phyloP scores from a whole-genome alignment of 441 rosid species.

The Croton laevigatus region DNA sequence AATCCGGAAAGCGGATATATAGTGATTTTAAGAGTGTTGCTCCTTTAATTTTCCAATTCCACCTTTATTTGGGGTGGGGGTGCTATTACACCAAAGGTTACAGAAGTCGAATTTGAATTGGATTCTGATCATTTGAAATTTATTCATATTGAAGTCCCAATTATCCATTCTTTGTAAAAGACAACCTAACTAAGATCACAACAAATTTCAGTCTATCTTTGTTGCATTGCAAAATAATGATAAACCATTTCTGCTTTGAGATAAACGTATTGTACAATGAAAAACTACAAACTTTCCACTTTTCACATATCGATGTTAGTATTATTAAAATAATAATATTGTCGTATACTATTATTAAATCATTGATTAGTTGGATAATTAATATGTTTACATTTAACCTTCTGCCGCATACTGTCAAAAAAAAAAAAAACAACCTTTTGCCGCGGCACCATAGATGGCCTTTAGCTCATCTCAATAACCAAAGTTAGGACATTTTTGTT shows the following conservation, averaged over 20 bases:
- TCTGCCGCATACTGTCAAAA: background rate
- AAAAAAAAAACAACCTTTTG: background rate
- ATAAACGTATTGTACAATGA: background rate
- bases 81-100: no score
- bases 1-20: no score
- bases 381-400: background rate
- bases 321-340: background rate
- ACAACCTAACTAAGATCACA: no score
- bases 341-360: background rate
- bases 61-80: no score
- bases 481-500: background rate
- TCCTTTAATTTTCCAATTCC: no score
- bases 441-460: background rate
- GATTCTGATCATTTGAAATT: no score
- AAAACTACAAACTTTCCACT: constrained; percentile 2
- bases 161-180: no score
- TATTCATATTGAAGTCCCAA: no score
- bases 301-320: background rate
- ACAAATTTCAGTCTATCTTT: no score
- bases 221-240: no score
- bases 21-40: no score
- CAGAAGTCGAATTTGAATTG: no score
- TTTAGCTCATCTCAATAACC: background rate
- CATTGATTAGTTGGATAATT: background rate
- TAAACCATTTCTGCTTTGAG: background rate